Percentiles rank a stretch among this genome's conserved stretches.
phyloP scores from a whole-genome alignment of 257 asterid genomes.

The Handroanthus guayacan region DNA sequence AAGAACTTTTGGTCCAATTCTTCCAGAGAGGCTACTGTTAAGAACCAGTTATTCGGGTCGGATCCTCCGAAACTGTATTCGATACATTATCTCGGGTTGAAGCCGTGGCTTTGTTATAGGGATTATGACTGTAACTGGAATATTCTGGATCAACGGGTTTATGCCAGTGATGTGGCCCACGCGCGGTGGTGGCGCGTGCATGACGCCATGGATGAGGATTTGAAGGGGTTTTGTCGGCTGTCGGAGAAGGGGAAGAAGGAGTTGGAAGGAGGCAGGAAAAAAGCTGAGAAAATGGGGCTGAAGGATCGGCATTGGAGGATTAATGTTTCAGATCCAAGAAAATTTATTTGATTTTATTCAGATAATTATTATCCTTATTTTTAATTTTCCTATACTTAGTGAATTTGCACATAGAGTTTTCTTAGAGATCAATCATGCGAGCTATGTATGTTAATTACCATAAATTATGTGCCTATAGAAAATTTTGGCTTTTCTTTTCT shows the following conservation, averaged over 20 bases:
- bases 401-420: background rate
- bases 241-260: constrained; percentile 40
- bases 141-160: constrained; percentile 40
- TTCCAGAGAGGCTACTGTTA: constrained; percentile 33
- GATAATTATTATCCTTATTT: background rate
- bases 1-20: constrained; percentile 51
- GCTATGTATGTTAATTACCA: background rate
- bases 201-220: constrained; percentile 47
- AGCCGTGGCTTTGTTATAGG: constrained; percentile 49
- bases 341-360: background rate
- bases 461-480: background rate
- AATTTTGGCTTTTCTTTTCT: background rate
- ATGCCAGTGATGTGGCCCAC: constrained; percentile 57
- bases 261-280: constrained; percentile 42
- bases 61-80: constrained; percentile 48
- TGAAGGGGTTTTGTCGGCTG: constrained; percentile 41
- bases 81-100: constrained; percentile 46
- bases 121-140: constrained; percentile 59
- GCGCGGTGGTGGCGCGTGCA: constrained; percentile 54
- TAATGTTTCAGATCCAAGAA: constrained; percentile 52
- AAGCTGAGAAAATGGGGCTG: constrained; percentile 38
- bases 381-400: background rate
- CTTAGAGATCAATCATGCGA: background rate
- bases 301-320: constrained; percentile 48
- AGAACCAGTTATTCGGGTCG: constrained; percentile 45